These are phyloP conservation scores for Coemansia sp. DNA, from an alignment of 192 early-diverging fungal species.

Conservation along the genomic window DNA sequence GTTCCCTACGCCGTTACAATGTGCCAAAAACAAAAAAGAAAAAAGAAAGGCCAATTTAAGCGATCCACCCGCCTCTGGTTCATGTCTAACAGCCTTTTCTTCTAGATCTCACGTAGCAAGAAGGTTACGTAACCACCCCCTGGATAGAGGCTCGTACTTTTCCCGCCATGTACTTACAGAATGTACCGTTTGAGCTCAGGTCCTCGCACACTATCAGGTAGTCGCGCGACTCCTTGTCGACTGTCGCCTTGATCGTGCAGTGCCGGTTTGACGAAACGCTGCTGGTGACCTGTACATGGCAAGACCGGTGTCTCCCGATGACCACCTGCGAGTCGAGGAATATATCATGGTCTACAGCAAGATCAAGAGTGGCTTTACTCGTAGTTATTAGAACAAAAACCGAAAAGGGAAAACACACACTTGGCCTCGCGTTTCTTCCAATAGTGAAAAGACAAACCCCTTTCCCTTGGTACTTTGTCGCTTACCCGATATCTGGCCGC, in stretches of 20 bases:
- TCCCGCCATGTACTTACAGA: slow-evolving; percentile 14
- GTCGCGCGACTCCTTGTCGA: slow-evolving; percentile 36
- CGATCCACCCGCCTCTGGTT: no score
- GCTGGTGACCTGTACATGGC: slow-evolving; percentile 49
- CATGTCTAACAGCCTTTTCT: no score
- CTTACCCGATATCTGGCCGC: slow-evolving; percentile 42
- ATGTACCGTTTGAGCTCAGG: slow-evolving; percentile 63
- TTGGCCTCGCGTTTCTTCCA: no score
- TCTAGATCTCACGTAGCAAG: no score
- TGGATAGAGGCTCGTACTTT: neutral
- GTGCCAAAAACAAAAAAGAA: neutral
- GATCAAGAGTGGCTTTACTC: no score
- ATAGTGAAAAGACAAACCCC: no score
- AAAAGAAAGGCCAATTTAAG: neutral
- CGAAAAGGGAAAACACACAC: neutral
- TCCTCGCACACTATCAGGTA: slow-evolving; percentile 54
- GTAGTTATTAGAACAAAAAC: no score
- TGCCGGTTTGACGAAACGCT: slow-evolving; percentile 56
- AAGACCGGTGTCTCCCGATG: slow-evolving; percentile 56
- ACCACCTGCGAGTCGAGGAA: slow-evolving; percentile 41
- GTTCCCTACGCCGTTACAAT: slow-evolving; percentile 42
- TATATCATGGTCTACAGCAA: slow-evolving; percentile 44
- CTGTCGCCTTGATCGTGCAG: slow-evolving; percentile 43
- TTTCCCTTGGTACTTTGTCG: neutral
- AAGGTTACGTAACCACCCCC: no score